Evolutionary conservation across 371 early-diverging fungal species (phyloP), one percentile per base, ranked within the genome.

Genomic region (Capillidium heterosporum): DNA sequence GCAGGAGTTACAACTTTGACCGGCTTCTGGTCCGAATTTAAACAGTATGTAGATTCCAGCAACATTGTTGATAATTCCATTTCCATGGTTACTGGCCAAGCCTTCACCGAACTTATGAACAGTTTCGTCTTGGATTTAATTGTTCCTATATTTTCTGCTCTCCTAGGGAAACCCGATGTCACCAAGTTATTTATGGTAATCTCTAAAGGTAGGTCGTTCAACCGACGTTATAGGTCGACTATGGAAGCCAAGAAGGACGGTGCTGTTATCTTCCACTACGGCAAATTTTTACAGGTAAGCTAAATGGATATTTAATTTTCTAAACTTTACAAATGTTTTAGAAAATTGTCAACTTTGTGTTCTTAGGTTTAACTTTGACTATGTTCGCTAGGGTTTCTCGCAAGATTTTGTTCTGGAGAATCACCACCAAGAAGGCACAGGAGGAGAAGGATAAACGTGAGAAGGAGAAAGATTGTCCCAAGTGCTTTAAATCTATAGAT

Each of bases 341-440:
- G 51, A 50, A 50, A 50, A 31, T 31, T 27, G n/a, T 50, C n/a
- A 50, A 50, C 51, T 50, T 50, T 50, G 13, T 50, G 17, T 50
- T 50, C 32, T 29, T 50, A 8, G 51, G 51, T 13, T 11, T 50
- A 15, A 29, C 51, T 29, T 50, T 50, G 13, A 31, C 31, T 26
- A 17, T 21, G 17, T 50, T 50, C 19, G 51, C 31, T 31, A 11
- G 51, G 31, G 26, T 50, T 10, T 27, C 29, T 32, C 51, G 51
- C 8, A 50, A 23, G 4, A 50, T 50, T 4, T 31, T 50, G 17
- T 50, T 50, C 19, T 32, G 21, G 17, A 23, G 51, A 17, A 23
- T 17, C 8, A 5, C 8, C 17, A 21, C 27, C 8, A 27, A 27
- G 19, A 21, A 26, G 17, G 31, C 7, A 1, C 17, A 50, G 51